Base-by-base conservation (phyloP, 106 monocot species). In the Apostasia ramifera region DNA sequence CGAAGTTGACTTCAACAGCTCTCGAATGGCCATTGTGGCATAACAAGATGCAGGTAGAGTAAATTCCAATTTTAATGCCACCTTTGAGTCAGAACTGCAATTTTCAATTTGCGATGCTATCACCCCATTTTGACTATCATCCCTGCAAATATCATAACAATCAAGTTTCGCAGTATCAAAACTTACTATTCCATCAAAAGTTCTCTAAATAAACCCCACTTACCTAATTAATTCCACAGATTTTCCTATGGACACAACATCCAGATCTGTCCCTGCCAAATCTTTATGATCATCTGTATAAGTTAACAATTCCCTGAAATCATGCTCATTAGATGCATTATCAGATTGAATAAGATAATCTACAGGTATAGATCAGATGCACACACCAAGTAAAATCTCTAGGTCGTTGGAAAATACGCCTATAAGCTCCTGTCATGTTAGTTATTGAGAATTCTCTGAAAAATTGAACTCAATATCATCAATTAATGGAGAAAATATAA, bases 11-110 rank as follows among this genome's bases (percentile, higher is more conserved):
- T 94, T 94, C 50, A 90, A 74, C 51, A 94, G 71, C 80, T 94
- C 94, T 67, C 94, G 74, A 51, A 94, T 83, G 61, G 88, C 94
- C 94, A 94, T 91, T 55, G 91, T 94, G 12, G 94, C 91, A 84
- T 94, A 94, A 57, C 78, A 91, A 14, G 94, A 94, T 76, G 91
- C 38, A 61, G 91, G 91, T 44, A 91, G 78, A 77, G 83, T 88
- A 66, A 94, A 91, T 42, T 66, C 81, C 10, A 94, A 72, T 59
- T 94, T 91, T 42, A 94, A 73, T 61, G 91, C 94, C 58, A 77
- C 46, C 65, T 88, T 87, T 3, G 67, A 54, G 59, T 79, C 80
- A 54, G 72, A 75, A 53, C 59, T 68, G 70, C 26, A 42, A 65
- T 59, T 39, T 11, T 76, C 67, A 47, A 67, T 37, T 53, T 42